Evolutionary conservation across 2,329 filamentous ascomycete species (phyloP), one percentile per base, ranked within the genome.

Genomic region (Fusarium napiforme): DNA sequence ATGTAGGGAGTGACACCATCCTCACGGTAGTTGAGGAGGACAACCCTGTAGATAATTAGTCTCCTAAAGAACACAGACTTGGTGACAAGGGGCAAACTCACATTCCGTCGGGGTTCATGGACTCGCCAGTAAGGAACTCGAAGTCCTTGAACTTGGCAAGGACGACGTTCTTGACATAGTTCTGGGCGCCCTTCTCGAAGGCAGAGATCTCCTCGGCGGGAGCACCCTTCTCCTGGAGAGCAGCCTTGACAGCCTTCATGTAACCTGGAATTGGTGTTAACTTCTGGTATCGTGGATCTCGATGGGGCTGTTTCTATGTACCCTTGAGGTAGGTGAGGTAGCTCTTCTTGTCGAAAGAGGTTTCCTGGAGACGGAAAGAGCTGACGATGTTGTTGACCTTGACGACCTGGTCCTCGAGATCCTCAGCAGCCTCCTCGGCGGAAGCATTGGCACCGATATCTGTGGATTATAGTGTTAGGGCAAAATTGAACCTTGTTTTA

Each of bases 1-100:
- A 97, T 88, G 83, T 89, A 99, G 69, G 96, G 96, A 63, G 96
- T 98, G 78, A 92, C 84, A 84, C 96, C 96, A 80, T 98, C 96
- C 84, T 97, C 95, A 80, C 96, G 96, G 91, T 97, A 99, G 90
- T 98, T 97, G 82, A 98, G 93, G 77, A 98, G 93, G 76, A 95
- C 88, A 79, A 97, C 88, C 91, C 93, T 95, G 16, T 32, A 57
- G 5, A 46, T 10, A 34, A 61, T 75, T 71, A 66, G 55, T 39
- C 28, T 56, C 36, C 43, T 32, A 21, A 9, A 30, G 9, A 32
- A 19, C 19, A n/a, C 32, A 19, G 11, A 23, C 26, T 43, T n/a
- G 32, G 21, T 18, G 37, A 23, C 19, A 7, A n/a, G 36, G 18
- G 26, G 21, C 14, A 40, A 64, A 89, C 93, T 81, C 87, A 96